Conservation (phyloP, 805 yeast genomes). For the Ascoidea rubescens region DNA sequence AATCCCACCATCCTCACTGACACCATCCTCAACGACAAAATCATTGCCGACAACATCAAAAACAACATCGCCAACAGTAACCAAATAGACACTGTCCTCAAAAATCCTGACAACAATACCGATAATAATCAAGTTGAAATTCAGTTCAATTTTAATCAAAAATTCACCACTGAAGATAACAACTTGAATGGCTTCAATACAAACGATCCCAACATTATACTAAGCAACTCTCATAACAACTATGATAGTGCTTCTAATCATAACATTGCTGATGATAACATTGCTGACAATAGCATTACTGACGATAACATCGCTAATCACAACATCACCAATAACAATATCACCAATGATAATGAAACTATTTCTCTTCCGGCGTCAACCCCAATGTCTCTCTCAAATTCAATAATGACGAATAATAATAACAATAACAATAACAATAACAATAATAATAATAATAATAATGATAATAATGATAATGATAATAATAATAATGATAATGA, state of each 20-base stretch:
- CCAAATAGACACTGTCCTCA: conserved; percentile 16
- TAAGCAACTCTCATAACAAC: too few species aligned
- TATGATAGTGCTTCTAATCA: not conserved
- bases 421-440: not conserved
- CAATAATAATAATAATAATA: too few species aligned
- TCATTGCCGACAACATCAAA: too few species aligned
- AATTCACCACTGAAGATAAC: too few species aligned
- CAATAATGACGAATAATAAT: not conserved
- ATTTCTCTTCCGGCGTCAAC: not conserved
- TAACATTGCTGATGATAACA: not conserved
- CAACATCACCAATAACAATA: too few species aligned
- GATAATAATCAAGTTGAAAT: too few species aligned
- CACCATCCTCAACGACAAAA: too few species aligned
- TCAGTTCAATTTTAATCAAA: too few species aligned
- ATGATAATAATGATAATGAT: not conserved
- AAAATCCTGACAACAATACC: not conserved
- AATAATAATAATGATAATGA: not conserved
- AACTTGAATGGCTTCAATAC: conserved; percentile 38
- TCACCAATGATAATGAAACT: not conserved
- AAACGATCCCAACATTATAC: conserved; percentile 77
- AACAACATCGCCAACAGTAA: too few species aligned
- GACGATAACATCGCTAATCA: too few species aligned
- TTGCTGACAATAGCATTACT: not conserved
- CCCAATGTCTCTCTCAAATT: not conserved
- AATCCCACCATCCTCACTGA: too few species aligned